Conservation (phyloP, 768 basidiomycete species). For the Multifurca ochricompacta region DNA sequence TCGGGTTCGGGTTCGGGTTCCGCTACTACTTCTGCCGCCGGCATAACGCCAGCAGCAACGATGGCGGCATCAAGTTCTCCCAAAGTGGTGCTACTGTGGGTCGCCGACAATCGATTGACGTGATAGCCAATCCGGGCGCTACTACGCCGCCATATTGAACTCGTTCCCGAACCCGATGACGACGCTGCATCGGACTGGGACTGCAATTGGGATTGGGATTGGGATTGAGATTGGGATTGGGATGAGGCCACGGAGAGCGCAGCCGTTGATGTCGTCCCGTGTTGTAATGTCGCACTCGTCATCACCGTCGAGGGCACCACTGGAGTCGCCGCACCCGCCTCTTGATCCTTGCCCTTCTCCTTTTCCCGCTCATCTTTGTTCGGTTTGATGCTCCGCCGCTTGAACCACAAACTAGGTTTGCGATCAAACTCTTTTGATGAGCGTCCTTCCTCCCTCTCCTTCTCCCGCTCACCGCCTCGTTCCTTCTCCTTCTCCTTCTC, state of each 20-base stretch:
- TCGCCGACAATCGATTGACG: conserved; percentile 8
- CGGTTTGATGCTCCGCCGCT: conserved; percentile 39
- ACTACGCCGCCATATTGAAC: conserved; percentile 17
- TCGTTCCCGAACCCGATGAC: conserved; percentile 6
- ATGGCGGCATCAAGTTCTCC: not conserved
- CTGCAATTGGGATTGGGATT: no score
- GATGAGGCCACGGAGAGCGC: conserved; percentile 11
- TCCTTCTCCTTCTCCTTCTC: conserved; percentile 26
- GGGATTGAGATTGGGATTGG: no score
- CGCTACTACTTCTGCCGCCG: no score
- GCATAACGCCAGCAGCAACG: not conserved
- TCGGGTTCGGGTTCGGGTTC: no score
- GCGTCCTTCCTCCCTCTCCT: conserved; percentile 28
- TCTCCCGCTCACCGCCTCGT: conserved; percentile 28
- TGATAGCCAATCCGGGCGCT: conserved; percentile 9
- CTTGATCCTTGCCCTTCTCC: conserved; percentile 13
- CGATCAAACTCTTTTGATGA: conserved; percentile 32
- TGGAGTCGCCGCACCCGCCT: not conserved
- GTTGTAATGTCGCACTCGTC: not conserved
- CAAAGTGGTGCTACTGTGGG: not conserved
- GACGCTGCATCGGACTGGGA: conserved; percentile 16
- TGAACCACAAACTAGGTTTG: conserved; percentile 44
- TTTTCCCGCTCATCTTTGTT: conserved; percentile 14
- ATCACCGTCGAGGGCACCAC: not conserved
- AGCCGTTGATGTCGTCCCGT: conserved; percentile 6